A percentile compares a stretch with the other conserved stretches of the same genome.
These are phyloP conservation scores for Pythium phragmitis DNA, from an alignment of 352 stramenopile species.

Conservation along the genomic window DNA sequence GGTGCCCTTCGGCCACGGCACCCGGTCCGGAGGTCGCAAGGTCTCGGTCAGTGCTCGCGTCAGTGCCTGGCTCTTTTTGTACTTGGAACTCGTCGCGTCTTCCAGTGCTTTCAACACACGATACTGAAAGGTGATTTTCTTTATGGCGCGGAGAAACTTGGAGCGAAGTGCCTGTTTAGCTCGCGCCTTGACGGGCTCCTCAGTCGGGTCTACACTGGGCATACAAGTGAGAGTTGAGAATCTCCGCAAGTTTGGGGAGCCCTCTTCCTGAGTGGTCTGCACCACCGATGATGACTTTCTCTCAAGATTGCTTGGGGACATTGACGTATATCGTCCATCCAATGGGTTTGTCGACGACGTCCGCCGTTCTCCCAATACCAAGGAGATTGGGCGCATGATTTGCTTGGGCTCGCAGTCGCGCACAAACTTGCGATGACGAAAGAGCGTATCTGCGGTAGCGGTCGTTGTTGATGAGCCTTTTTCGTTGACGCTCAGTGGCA, in stretches of 20 bases:
- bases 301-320: conserved; percentile 1
- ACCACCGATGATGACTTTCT: conserved; percentile 9
- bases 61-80: conserved; percentile 39
- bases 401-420: conserved; percentile 24
- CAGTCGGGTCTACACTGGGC: conserved; percentile 4
- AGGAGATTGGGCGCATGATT: conserved; percentile 4
- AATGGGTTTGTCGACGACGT: conserved; percentile 3
- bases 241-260: not conserved
- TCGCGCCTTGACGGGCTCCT: conserved; percentile 14
- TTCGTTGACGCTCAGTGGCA: not conserved
- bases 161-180: conserved; percentile 7
- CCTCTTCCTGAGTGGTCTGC: not conserved
- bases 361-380: conserved; percentile 12
- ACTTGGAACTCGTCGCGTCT: conserved; percentile 31
- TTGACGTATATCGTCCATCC: not conserved
- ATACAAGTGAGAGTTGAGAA: conserved; percentile 10
- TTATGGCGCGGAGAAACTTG: conserved; percentile 40
- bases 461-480: not conserved
- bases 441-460: conserved; percentile 14
- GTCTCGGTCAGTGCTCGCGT: conserved; percentile 27
- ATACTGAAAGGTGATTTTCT: conserved; percentile 46
- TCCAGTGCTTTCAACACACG: conserved; percentile 45
- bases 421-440: conserved; percentile 11
- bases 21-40: conserved; percentile 20
- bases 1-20: conserved; percentile 41